Base-by-base conservation (phyloP, 1,139 yeast species). In the Debaryomyces sp. region DNA sequence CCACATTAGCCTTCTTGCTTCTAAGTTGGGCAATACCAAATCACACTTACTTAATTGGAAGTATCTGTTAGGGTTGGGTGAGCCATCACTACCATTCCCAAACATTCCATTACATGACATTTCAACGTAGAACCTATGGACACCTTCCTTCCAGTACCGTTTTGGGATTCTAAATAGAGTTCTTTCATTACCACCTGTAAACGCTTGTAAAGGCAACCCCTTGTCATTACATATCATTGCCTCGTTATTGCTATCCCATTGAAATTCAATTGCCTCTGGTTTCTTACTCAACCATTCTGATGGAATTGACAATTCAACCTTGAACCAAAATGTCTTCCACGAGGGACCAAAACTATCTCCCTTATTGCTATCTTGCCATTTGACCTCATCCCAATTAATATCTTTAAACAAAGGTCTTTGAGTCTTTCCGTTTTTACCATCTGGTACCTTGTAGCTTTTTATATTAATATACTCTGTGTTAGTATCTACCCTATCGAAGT, bases 251-350 rank as follows among this genome's bases (percentile, higher is more conserved):
- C 91, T 83, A 63, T 94, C 96, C 92, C 96, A 94, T 52, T 90
- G 88, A 51, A 91, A 81, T 48, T 84, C 73, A 41, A 91, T 77
- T 50, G 78, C 77, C 36, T 77, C 78, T 50, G 61, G 55, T 47
- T 63, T 75, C 64, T 76, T 62, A 13, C 67, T 58, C 17, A 76
- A 57, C 88, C 94, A 87, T 3, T 73, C 66, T 18, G 72, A 60
- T 0, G 96, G 96, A 6, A 92, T 73, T 27, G 74, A 72, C 53
- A 89, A 68, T 23, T 77, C 70, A 36, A 92, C 72, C 57, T 84
- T 81, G 68, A 94, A 90, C 99, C 99, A 94, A 58, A 91, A 95
- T 1, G 97, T 87, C 54, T 94, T 86, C 99, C 98, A 94, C 13
- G 96, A 87, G 2, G 98, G 98, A 0, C 97, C 97, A 66, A 88